A percentile compares a stretch with the other conserved stretches of the same genome.
phyloP scores from a whole-genome alignment of 2,329 filamentous ascomycete genomes.

The Fusarium dlaminii region DNA sequence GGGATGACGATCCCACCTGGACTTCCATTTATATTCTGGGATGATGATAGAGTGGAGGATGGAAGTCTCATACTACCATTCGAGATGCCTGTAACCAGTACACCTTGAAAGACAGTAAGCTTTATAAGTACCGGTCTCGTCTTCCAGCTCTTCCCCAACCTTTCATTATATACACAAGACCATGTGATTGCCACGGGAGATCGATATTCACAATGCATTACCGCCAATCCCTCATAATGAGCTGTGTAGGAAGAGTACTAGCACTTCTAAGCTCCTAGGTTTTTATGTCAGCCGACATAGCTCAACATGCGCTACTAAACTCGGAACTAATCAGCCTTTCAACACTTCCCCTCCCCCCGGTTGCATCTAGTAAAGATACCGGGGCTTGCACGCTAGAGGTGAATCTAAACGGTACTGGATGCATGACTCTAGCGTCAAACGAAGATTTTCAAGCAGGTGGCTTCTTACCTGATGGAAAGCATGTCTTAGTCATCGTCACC shows the following conservation, averaged over 20 bases:
- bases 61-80: neutral
- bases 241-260: neutral
- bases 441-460: neutral
- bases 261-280: neutral
- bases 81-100: too few relatives aligned
- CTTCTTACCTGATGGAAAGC: constrained; percentile 55
- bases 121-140: neutral
- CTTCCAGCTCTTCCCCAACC: too few relatives aligned
- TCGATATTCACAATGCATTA: neutral
- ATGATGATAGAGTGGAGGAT: rapidly evolving
- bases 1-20: too few relatives aligned
- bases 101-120: neutral
- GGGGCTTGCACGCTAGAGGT: neutral
- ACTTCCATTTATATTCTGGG: too few relatives aligned
- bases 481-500: constrained; percentile 51
- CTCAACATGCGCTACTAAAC: neutral
- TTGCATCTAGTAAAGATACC: neutral
- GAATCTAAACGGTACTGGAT: constrained; percentile 11
- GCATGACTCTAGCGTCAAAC: neutral
- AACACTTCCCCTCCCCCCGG: constrained; percentile 9
- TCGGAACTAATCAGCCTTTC: constrained; percentile 3
- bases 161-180: too few relatives aligned
- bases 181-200: too few relatives aligned
- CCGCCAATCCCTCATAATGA: neutral
- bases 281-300: neutral